A percentile compares a stretch with the other conserved stretches of the same genome.
Conservation (phyloP, 2,329 filamentous ascomycete species). For the Apiospora arundinis region DNA sequence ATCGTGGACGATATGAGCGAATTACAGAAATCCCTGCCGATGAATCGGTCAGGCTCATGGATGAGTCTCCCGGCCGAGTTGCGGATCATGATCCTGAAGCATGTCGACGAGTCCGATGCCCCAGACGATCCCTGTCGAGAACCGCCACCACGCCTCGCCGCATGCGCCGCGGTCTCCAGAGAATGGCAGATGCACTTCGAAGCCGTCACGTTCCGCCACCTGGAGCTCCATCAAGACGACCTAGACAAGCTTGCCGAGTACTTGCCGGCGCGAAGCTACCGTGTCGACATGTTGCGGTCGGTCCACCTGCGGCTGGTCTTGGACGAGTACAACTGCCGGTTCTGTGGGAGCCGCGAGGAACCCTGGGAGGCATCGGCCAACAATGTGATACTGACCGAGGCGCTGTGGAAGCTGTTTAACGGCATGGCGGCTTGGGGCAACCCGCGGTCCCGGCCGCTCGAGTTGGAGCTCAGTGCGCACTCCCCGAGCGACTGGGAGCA, state of each 20-base stretch:
- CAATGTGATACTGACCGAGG: not conserved
- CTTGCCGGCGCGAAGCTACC: not conserved
- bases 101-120: not conserved
- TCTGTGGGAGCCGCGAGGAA: not conserved
- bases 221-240: not conserved
- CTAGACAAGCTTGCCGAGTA: not conserved
- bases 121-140: not conserved
- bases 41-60: too few relatives aligned
- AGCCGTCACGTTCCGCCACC: not conserved
- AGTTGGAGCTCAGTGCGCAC: conserved; percentile 11
- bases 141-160: not conserved
- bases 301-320: not conserved
- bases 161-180: not conserved
- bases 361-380: not conserved
- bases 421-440: not conserved
- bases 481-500: not conserved
- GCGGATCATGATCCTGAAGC: not conserved
- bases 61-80: not conserved
- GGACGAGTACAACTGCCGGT: not conserved
- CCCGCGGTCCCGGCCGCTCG: not conserved
- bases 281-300: not conserved
- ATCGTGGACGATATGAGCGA: too few relatives aligned
- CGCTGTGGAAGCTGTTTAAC: not conserved
- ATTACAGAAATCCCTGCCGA: too few relatives aligned
- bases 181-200: conserved; percentile 8